Evolutionary conservation across 306 rosid species (phyloP), one percentile per base, ranked within the genome.

Genomic region (Pueraria montana): DNA sequence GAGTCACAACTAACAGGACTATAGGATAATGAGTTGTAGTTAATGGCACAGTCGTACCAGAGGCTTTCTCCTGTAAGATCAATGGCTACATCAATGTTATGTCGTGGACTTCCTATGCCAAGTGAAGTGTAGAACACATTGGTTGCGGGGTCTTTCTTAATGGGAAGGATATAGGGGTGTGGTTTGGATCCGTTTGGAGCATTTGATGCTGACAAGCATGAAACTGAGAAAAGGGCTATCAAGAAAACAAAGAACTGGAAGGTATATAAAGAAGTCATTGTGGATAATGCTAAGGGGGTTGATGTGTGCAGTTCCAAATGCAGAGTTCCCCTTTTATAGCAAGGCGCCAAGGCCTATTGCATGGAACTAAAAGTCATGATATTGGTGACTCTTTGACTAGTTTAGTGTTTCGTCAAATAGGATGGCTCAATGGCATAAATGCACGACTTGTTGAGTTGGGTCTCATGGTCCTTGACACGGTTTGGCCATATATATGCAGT

Each of bases 71-170:
- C 89, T 2, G 74, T 40, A 45, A 89, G 86, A 79, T 87, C 88
- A 67, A 85, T 45, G 61, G 12, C 84, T 10, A 83, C 53, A 2
- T 83, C 26, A 59, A 83, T 45, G 72, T 76, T 52, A 4, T 71
- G 78, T 11, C 42, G 21, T 30, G 89, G 87, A 11, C 84, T 85
- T 78, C 91, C 93, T 6, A 85, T 70, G 64, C 84, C 85, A 38
- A 87, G 1, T 46, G 80, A 68, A 13, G 86, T 69, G 9, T 80
- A 78, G 85, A 80, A 86, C 6, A 87, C 74, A 34, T 80, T 81
- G 56, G 91, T 89, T 75, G 52, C 8, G 1, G 76, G 72, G 78
- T 87, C 91, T 81, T 85, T 87, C 10, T 45, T 59, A 1, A 85
- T 81, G 48, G 85, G 79, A 11, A 87, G 90, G n/a, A 43, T 66